These are phyloP conservation scores for Wallacemonas sp. DNA, from an alignment of 208 protist genomes.

Conservation along the genomic window DNA sequence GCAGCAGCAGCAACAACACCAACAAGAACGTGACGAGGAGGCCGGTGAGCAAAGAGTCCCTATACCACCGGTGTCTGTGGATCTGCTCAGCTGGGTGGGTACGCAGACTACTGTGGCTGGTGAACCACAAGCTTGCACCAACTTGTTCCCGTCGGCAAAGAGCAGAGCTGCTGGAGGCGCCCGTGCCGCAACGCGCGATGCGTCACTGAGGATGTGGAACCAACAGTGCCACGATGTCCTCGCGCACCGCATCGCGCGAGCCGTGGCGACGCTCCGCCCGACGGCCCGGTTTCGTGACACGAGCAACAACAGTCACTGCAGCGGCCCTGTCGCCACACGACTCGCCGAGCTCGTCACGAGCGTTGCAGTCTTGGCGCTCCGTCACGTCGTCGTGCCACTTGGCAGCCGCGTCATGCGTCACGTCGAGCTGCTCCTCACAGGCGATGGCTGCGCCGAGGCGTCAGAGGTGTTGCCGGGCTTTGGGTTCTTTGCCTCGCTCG, in stretches of 20 bases:
- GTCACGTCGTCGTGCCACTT: constrained; percentile 28
- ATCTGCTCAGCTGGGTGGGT: no score
- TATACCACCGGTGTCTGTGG: no score
- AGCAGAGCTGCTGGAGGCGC: no score
- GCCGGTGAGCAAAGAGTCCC: no score
- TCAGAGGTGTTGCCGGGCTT: constrained; percentile 4
- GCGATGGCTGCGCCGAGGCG: background rate
- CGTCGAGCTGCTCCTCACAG: constrained; percentile 1
- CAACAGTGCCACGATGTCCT: background rate
- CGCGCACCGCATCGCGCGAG: background rate
- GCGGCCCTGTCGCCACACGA: no score
- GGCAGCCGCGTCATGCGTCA: background rate
- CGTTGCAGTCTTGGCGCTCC: constrained; percentile 16
- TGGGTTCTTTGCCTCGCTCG: constrained; percentile 16
- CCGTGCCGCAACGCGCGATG: constrained; percentile 26
- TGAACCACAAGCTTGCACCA: no score
- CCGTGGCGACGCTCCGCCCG: no score
- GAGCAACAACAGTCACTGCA: no score
- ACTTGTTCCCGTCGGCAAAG: no score
- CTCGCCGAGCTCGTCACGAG: background rate
- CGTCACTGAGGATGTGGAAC: constrained; percentile 26
- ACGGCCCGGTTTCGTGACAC: no score
- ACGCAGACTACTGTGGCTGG: no score
- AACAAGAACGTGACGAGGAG: background rate
- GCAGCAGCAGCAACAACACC: constrained; percentile 1